phyloP scores from a whole-genome alignment of 345 rosid genomes.

The Kandelia obovata region DNA sequence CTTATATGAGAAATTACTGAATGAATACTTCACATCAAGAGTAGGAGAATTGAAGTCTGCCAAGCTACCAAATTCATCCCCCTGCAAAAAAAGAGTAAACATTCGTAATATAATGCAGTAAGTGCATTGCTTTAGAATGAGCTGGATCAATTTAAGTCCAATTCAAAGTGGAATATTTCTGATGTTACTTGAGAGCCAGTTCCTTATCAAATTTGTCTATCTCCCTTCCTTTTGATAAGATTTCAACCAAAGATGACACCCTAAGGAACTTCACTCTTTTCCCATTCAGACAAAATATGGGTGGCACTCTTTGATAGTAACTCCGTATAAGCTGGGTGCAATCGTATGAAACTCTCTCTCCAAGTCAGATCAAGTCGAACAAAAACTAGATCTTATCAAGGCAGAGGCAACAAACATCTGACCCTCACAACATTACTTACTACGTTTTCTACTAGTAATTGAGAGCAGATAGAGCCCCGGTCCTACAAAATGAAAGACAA shows the following conservation, averaged over 20 bases:
- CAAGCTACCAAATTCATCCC: slow-evolving; percentile 77
- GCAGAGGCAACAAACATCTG: no score
- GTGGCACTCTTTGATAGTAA: no score
- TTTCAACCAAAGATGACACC: no score
- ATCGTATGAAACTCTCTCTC: neutral
- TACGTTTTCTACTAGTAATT: neutral
- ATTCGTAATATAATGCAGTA: neutral
- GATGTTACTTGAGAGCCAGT: no score
- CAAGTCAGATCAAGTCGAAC: neutral
- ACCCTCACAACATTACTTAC: no score
- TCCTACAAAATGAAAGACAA: slow-evolving; percentile 1
- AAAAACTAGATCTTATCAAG: neutral
- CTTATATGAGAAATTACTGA: slow-evolving; percentile 96
- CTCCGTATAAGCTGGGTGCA: neutral
- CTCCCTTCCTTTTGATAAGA: no score
- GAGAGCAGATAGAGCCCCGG: neutral
- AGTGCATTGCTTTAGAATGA: neutral
- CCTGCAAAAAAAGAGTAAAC: slow-evolving; percentile 39
- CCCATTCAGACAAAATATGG: no score
- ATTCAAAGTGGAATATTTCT: neutral
- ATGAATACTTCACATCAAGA: slow-evolving; percentile 75
- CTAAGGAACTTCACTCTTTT: no score
- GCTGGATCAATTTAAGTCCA: neutral
- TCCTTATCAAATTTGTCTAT: no score
- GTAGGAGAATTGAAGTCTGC: slow-evolving; percentile 64